Evolutionary conservation across 2,329 filamentous ascomycete genomes (phyloP), one percentile per base, ranked within the genome.

Genomic region (Aureobasidium melanogenum): DNA sequence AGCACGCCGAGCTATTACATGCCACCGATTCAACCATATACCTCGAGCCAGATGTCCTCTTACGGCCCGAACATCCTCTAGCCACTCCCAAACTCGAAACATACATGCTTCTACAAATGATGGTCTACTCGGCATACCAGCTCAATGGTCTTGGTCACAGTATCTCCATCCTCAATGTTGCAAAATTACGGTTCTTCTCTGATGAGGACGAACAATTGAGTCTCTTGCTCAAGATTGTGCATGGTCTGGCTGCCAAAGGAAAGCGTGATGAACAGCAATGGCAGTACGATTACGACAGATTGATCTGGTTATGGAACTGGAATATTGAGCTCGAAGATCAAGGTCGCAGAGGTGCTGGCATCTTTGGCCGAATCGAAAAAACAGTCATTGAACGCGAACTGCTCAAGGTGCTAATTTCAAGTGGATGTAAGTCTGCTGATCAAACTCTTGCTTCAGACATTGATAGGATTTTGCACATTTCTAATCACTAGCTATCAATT

Each of bases 271-370:
- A 89, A 63, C 79, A 79, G 36, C 84, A 82, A 63, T 89, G 87
- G 86, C 75, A 79, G 28, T 78, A 76, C 58, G 80, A 82, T 14
- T 80, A 88, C 62, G 81, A 81, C 44, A 84, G 87, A 67, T 72
- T 92, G 9, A 70, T 91, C 4, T 93, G 89, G 89, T 77, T 93
- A 32, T 84, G 85, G 69, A 81, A 82, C 67, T 92, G 88, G 88
- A 86, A 86, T 36, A 78, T 79, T 26, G 77, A 82, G 63, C 74
- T 65, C 15, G 69, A 74, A 52, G 73, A 74, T 36, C 44, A 65
- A 28, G 73, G 62, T 38, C 66, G 71, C 26, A 69, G 68, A 22
- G 76, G 74, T 28, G 75, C 75, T 39, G 82, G 86, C 24, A 75
- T 84, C 5, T 69, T 80, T 63, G 84, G 86, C 1, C 81, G 80